A percentile compares a stretch with the other conserved stretches of the same genome.
phyloP scores from a whole-genome alignment of 2,329 filamentous ascomycete species.

The Colletotrichum karsti region DNA sequence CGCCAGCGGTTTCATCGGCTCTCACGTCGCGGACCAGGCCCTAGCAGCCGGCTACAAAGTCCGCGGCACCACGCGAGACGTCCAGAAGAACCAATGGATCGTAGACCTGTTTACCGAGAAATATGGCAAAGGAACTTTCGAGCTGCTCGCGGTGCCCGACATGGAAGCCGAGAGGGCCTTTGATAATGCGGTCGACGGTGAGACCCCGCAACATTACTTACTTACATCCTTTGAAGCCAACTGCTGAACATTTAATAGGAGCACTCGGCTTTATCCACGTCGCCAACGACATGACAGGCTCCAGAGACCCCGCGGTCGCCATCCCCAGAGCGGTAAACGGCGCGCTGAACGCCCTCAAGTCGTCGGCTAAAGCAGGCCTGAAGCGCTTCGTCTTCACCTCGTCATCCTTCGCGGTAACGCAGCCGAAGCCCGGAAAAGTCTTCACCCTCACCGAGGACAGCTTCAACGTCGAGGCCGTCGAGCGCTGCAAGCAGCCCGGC shows the following conservation, averaged over 20 bases:
- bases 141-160: slow-evolving; percentile 41
- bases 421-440: slow-evolving; percentile 27
- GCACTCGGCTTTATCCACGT: slow-evolving; percentile 44
- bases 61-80: slow-evolving; percentile 46
- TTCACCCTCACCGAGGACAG: slow-evolving; percentile 35
- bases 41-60: slow-evolving; percentile 45
- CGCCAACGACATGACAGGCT: slow-evolving; percentile 43
- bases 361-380: slow-evolving; percentile 40
- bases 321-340: slow-evolving; percentile 42
- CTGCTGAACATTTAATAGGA: slow-evolving; percentile 33
- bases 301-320: slow-evolving; percentile 45
- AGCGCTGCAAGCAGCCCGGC: slow-evolving; percentile 13
- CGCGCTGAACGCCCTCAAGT: slow-evolving; percentile 37
- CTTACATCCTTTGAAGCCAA: neutral
- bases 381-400: slow-evolving; percentile 50
- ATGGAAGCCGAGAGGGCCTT: slow-evolving; percentile 37
- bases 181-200: slow-evolving; percentile 37
- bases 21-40: slow-evolving; percentile 45
- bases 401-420: slow-evolving; percentile 35
- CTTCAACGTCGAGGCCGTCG: slow-evolving; percentile 44
- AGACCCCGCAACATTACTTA: neutral
- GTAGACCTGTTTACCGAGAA: slow-evolving; percentile 37
- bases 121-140: slow-evolving; percentile 42
- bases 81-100: slow-evolving; percentile 38
- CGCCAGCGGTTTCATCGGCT: slow-evolving; percentile 50